These are phyloP conservation scores for Cyclostephanos tholiformis DNA, from an alignment of 108 stramenopile genomes.

Conservation along the genomic window DNA sequence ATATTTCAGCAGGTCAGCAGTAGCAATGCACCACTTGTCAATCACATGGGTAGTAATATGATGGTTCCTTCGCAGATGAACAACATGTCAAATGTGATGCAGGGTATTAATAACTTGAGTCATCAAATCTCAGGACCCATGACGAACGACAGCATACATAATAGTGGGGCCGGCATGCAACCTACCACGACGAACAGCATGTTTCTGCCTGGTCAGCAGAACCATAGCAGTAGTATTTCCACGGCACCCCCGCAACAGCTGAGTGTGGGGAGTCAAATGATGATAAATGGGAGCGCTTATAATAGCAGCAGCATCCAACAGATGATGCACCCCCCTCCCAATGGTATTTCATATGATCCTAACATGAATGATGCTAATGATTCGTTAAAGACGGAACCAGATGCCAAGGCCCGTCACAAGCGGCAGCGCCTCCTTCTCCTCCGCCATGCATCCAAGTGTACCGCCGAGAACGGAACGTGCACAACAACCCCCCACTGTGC, in stretches of 20 bases:
- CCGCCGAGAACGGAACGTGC: constrained; percentile 76
- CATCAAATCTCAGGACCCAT: constrained; percentile 8
- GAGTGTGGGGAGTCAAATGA: constrained; percentile 2
- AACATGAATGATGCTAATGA: constrained; percentile 14
- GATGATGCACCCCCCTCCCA: constrained; percentile 14
- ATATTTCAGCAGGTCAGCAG: constrained; percentile 16
- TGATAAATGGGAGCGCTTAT: not conserved
- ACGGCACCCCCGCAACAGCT: constrained; percentile 12
- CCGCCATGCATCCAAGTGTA: constrained; percentile 97
- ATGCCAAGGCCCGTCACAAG: constrained; percentile 92
- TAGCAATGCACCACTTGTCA: constrained; percentile 17
- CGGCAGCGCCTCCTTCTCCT: constrained; percentile 96
- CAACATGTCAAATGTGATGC: constrained; percentile 11
- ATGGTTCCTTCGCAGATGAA: not conserved
- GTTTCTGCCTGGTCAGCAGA: constrained; percentile 23
- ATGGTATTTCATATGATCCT: constrained; percentile 5
- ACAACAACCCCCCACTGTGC: constrained; percentile 95
- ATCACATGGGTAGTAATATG: constrained; percentile 3
- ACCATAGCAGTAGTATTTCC: constrained; percentile 15
- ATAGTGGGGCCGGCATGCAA: not conserved
- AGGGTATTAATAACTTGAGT: constrained; percentile 4
- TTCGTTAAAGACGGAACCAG: constrained; percentile 46
- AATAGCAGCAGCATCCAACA: constrained; percentile 7
- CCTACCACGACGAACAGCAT: constrained; percentile 13
- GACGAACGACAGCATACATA: constrained; percentile 9